phyloP scores from a whole-genome alignment of 441 rosid species.

The Erysimum cheiri region DNA sequence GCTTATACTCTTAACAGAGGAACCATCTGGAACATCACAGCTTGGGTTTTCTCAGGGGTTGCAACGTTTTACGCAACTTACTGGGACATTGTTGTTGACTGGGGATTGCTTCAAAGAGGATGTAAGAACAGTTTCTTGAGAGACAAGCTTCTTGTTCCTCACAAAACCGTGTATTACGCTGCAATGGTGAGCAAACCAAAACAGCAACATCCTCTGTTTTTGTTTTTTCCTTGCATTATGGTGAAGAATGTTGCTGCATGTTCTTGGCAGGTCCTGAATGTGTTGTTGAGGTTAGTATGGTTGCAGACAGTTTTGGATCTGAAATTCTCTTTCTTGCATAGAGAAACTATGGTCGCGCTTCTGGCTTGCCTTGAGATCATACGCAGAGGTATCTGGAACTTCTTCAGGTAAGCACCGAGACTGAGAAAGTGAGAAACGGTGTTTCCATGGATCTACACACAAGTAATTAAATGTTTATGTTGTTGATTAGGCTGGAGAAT shows the following conservation, averaged over 20 bases:
- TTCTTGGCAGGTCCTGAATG: constrained; percentile 58
- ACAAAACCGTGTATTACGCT: constrained; percentile 54
- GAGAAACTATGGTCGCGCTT: constrained; percentile 48
- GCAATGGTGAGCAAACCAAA: constrained; percentile 59
- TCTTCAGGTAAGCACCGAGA: constrained; percentile 65
- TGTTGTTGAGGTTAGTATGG: constrained; percentile 78
- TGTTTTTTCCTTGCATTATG: constrained; percentile 26
- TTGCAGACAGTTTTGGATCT: constrained; percentile 58
- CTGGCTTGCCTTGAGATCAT: constrained; percentile 88
- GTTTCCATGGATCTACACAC: background rate
- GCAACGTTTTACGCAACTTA: constrained; percentile 61
- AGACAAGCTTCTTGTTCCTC: constrained; percentile 73
- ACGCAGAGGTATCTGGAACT: constrained; percentile 93
- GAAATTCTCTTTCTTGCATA: constrained; percentile 43
- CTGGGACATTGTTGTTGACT: constrained; percentile 76
- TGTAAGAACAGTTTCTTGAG: constrained; percentile 72
- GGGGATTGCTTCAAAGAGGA: constrained; percentile 72
- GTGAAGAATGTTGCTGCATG: constrained; percentile 15
- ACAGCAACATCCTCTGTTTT: background rate
- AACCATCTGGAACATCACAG: constrained; percentile 51
- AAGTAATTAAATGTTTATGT: background rate
- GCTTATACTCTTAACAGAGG: constrained; percentile 51
- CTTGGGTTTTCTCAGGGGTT: constrained; percentile 56
- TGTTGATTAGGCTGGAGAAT: constrained; percentile 75
- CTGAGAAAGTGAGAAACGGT: constrained; percentile 3